Base-by-base conservation (phyloP, 2,329 filamentous ascomycete species). In the Zasmidium cellare region DNA sequence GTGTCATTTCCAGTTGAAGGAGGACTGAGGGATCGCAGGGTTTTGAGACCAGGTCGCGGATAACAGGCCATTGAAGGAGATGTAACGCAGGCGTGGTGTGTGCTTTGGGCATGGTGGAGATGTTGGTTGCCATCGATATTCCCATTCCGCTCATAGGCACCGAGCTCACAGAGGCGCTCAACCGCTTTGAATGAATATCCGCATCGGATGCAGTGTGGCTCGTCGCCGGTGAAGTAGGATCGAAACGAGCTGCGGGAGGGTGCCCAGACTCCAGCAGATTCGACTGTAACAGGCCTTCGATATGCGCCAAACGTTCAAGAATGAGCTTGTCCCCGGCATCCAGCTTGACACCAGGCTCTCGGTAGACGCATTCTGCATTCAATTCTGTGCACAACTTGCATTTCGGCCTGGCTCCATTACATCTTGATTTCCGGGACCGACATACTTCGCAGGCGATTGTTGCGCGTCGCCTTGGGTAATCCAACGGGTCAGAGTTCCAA, bases 271-370 rank as follows among this genome's bases (percentile, higher is more conserved):
- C 51, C 19, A 82, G 77, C 64, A 91, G 77, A 64, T 79, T 88
- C 62, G 87, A 86, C 71, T 92, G 88, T n/a, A 94, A 80, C 46
- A 94, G 77, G 51, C 82, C 88, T 73, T 94, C 90, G 67, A 94
- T 92, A 53, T 88, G 86, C 66, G 83, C 85, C 35, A 94, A 79
- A 56, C 88, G 87, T 71, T 93, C 90, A 38, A 94, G 77, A 60
- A 94, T 94, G 56, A 94, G 80, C 76, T 92, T 93, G 78, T 93
- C 90, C 64, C 90, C 90, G 35, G 90, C 89, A 72, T 94, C 90
- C 9, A 94, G 83, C 76, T 94, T 94, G 78, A 93, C 90, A 2
- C 90, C 90, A 6, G 90, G 90, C 72, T 94, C 90, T 62, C 90
- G 84, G 73, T 94, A 94, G 64, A 92, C 83, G 74, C 90, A 94